Evolutionary conservation across 2,329 filamentous ascomycete genomes (phyloP).

Genomic region (Botrytis squamosa): DNA sequence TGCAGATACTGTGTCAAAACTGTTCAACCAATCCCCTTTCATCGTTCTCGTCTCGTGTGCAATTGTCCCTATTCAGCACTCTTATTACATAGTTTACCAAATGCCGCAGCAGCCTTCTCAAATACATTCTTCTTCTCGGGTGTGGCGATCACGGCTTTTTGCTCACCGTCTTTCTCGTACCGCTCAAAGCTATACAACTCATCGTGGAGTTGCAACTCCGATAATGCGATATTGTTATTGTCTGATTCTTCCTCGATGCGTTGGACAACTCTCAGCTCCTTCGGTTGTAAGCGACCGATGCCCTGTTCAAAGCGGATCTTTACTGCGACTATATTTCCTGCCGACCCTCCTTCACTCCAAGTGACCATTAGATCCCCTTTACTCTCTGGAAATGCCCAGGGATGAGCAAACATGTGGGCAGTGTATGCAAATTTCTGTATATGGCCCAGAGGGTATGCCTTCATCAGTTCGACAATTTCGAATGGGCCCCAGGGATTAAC

Average conservation of each 20-base stretch:
- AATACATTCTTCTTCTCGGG: slow-evolving; percentile 6
- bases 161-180: slow-evolving; percentile 11
- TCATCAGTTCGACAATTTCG: slow-evolving; percentile 21
- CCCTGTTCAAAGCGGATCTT: slow-evolving; percentile 24
- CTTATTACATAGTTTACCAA: slow-evolving; percentile 4
- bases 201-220: slow-evolving; percentile 6
- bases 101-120: slow-evolving; percentile 6
- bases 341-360: slow-evolving; percentile 29
- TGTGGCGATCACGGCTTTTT: neutral
- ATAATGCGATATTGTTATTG: slow-evolving; percentile 8
- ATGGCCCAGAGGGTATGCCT: slow-evolving; percentile 18
- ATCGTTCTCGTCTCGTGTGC: neutral
- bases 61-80: neutral
- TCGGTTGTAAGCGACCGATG: slow-evolving; percentile 16
- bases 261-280: neutral
- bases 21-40: neutral
- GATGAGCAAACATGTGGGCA: slow-evolving; percentile 32
- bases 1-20: slow-evolving; percentile 14
- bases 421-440: slow-evolving; percentile 14
- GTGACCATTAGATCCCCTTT: slow-evolving; percentile 29
- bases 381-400: slow-evolving; percentile 27
- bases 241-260: neutral
- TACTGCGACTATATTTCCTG: slow-evolving; percentile 27
- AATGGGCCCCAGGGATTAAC: slow-evolving; percentile 27
- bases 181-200: slow-evolving; percentile 9